These are phyloP conservation scores for Leishmania major DNA, from an alignment of 208 protist species.

Conservation along the genomic window DNA sequence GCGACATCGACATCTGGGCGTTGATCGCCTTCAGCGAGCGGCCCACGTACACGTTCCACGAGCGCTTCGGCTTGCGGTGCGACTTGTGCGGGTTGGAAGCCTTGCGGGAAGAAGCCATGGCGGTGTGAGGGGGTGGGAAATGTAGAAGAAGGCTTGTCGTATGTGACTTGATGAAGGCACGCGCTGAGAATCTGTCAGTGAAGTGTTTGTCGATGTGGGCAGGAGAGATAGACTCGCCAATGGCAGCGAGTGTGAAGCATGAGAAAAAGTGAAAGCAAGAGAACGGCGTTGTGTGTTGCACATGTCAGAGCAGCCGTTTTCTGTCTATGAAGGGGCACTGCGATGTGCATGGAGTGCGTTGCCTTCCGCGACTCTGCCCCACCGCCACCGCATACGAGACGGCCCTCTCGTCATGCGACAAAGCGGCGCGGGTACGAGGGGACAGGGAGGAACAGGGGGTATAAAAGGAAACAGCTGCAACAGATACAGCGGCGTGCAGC, in stretches of 20 bases:
- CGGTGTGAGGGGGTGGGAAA: conserved; percentile 2
- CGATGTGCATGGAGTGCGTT: neutral
- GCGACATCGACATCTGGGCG: no score
- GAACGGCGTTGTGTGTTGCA: no score
- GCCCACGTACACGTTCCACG: no score
- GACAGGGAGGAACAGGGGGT: neutral
- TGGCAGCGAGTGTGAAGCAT: neutral
- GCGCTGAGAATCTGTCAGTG: neutral
- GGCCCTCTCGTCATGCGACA: neutral
- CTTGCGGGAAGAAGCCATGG: conserved; percentile 43
- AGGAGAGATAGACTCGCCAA: neutral
- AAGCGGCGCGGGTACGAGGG: neutral
- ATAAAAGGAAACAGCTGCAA: neutral
- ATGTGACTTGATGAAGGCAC: neutral
- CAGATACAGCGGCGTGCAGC: neutral
- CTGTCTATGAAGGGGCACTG: neutral
- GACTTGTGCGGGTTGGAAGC: no score
- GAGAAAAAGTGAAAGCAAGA: neutral
- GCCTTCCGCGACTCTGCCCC: neutral
- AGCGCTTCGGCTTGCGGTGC: no score
- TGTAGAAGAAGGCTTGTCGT: neutral
- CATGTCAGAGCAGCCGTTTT: neutral
- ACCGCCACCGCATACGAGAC: neutral
- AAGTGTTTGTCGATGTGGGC: neutral
- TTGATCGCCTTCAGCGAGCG: no score